These are phyloP conservation scores for Sordariomycetes sp. DNA, from an alignment of 2,329 filamentous ascomycete genomes.

Conservation along the genomic window DNA sequence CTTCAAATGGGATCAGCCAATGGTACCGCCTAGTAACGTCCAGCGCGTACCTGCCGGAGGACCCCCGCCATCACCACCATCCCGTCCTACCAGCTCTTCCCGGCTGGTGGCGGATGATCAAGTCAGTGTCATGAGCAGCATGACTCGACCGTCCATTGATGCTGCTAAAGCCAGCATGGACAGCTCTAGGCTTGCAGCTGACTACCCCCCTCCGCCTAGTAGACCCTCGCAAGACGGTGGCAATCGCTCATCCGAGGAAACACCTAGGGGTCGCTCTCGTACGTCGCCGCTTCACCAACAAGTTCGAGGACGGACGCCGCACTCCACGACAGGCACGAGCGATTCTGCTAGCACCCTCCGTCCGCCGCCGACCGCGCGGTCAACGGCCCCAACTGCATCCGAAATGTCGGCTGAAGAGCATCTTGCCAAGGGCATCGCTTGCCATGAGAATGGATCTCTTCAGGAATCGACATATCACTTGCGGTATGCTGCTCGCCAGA, in stretches of 20 bases:
- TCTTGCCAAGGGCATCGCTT: conserved; percentile 78
- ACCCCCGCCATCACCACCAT: conserved; percentile 53
- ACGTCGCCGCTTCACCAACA: conserved; percentile 28
- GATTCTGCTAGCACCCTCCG: conserved; percentile 46
- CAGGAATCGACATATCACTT: conserved; percentile 96
- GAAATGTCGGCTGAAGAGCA: conserved; percentile 82
- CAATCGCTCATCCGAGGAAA: conserved; percentile 40
- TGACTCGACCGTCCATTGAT: conserved; percentile 38
- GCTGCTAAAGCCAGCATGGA: conserved; percentile 41
- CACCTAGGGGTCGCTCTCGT: conserved; percentile 33
- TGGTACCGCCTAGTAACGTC: conserved; percentile 27
- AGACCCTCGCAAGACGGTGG: conserved; percentile 33
- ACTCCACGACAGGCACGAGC: conserved; percentile 34
- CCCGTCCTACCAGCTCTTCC: conserved; percentile 49
- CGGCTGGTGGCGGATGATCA: conserved; percentile 26
- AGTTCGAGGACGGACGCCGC: conserved; percentile 31
- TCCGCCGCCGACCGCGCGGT: conserved; percentile 28
- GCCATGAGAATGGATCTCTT: conserved; percentile 78
- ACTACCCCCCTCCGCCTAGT: conserved; percentile 33
- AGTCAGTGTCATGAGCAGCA: conserved; percentile 15
- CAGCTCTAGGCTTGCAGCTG: conserved; percentile 23
- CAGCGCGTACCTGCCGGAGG: conserved; percentile 28
- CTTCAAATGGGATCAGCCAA: conserved; percentile 55
- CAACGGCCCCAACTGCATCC: conserved; percentile 44
- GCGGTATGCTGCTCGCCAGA: conserved; percentile 75